A percentile compares a stretch with the other conserved stretches of the same genome.
phyloP scores from a whole-genome alignment of 164 flowering plant species.

The Magnolia changhungtana region DNA sequence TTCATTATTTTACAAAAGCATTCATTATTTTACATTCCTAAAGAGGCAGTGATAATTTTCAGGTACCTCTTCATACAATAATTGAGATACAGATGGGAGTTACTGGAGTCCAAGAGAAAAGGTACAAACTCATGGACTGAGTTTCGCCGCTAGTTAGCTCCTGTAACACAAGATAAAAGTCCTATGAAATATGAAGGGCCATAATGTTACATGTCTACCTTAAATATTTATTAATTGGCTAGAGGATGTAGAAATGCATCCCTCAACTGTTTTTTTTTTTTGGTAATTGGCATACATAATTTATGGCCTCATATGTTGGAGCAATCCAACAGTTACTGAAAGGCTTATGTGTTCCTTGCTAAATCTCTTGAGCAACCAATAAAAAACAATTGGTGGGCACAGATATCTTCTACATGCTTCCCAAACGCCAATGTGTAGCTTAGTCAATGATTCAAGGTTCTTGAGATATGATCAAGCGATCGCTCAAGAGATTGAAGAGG shows the following conservation, averaged over 20 bases:
- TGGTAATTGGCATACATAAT: background rate
- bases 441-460: no score
- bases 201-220: background rate
- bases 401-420: no score
- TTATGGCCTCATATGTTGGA: background rate
- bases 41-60: slow-evolving; percentile 17
- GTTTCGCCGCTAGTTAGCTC: background rate
- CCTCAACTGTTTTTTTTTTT: background rate
- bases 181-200: background rate
- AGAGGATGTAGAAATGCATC: background rate
- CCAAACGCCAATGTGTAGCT: no score
- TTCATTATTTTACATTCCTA: background rate
- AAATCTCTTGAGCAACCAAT: background rate
- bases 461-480: no score
- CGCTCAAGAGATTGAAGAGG: no score
- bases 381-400: background rate
- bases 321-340: background rate
- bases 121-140: slow-evolving; percentile 97
- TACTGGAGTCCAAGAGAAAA: slow-evolving; percentile 89
- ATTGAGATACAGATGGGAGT: slow-evolving; percentile 99
- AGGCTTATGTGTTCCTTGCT: background rate
- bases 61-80: slow-evolving; percentile 96
- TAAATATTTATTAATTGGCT: background rate
- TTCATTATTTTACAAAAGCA: no score
- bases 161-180: background rate